Evolutionary conservation across 2,329 filamentous ascomycete genomes (phyloP).

Genomic region (Hortaea sp.): DNA sequence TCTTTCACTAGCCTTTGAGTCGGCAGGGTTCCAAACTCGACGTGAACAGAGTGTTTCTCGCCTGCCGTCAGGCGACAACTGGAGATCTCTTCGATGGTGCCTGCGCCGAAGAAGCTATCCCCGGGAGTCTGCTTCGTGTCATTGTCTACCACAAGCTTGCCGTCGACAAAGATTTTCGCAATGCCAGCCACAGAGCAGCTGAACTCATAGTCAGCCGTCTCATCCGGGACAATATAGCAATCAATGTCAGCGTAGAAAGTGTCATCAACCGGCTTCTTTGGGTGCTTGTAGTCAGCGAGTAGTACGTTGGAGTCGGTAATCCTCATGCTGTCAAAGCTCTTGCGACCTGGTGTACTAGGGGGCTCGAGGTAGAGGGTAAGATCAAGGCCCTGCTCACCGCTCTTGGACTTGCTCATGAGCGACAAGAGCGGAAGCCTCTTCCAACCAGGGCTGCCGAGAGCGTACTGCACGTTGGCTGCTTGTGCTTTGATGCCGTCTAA

Average conservation of each 20-base stretch:
- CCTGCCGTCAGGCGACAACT: conserved; percentile 48
- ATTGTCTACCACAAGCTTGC: conserved; percentile 54
- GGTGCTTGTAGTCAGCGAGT: background rate
- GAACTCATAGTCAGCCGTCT: conserved; percentile 53
- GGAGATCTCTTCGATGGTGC: conserved; percentile 54
- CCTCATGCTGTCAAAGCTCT: background rate
- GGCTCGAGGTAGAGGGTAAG: background rate
- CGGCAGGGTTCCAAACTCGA: conserved; percentile 54
- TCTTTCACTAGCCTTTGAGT: conserved; percentile 53
- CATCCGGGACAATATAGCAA: conserved; percentile 13
- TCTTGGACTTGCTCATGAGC: background rate
- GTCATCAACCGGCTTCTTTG: background rate
- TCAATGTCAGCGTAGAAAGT: background rate
- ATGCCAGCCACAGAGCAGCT: conserved; percentile 57
- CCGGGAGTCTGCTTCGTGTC: conserved; percentile 47
- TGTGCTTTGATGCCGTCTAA: conserved; percentile 19
- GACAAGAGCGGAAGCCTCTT: conserved; percentile 20
- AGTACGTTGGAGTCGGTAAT: background rate
- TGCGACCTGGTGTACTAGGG: background rate
- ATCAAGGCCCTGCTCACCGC: background rate
- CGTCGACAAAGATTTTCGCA: conserved; percentile 55
- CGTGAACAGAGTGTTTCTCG: conserved; percentile 47
- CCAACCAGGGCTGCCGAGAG: conserved; percentile 11
- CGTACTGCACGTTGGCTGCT: conserved; percentile 10
- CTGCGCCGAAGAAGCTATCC: conserved; percentile 55